These are phyloP conservation scores for Pichia paraexigua DNA, from an alignment of 805 yeast genomes.

Conservation along the genomic window DNA sequence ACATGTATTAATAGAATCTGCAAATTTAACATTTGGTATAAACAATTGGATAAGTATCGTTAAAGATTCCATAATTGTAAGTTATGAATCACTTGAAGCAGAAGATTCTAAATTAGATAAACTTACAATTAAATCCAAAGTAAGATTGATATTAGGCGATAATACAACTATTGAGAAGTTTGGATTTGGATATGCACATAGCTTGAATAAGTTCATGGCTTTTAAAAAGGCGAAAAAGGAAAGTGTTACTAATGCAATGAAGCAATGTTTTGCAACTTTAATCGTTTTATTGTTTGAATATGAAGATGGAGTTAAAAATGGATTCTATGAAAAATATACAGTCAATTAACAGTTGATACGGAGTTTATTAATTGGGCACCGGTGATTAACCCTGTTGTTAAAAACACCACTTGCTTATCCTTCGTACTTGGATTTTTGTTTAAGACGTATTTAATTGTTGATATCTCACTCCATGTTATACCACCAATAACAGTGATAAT, in stretches of 20 bases:
- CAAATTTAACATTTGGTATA: conserved; percentile 44
- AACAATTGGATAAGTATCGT: conserved; percentile 37
- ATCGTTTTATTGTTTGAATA: conserved; percentile 23
- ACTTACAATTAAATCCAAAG: conserved; percentile 16
- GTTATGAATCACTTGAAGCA: not conserved
- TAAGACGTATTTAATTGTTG: conserved; percentile 60
- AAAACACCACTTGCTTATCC: conserved; percentile 32
- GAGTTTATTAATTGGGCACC: conserved; percentile 27
- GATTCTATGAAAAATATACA: conserved; percentile 19
- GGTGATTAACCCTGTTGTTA: conserved; percentile 39
- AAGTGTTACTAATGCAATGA: conserved; percentile 40
- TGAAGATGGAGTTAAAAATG: conserved; percentile 19
- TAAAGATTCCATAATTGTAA: not conserved
- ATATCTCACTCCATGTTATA: conserved; percentile 73
- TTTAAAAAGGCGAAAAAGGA: conserved; percentile 37
- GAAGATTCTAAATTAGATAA: not conserved
- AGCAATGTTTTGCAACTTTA: conserved; percentile 34
- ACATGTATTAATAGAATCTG: conserved; percentile 26
- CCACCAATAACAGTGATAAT: conserved; percentile 73
- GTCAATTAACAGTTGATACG: conserved; percentile 2
- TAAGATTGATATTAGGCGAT: conserved; percentile 35
- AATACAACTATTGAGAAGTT: conserved; percentile 32
- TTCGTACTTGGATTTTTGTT: conserved; percentile 28
- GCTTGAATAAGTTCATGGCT: conserved; percentile 27
- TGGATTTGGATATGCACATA: conserved; percentile 35